Conservation (phyloP, 1,284 basidiomycete genomes). For the Volvariella surrecta region DNA sequence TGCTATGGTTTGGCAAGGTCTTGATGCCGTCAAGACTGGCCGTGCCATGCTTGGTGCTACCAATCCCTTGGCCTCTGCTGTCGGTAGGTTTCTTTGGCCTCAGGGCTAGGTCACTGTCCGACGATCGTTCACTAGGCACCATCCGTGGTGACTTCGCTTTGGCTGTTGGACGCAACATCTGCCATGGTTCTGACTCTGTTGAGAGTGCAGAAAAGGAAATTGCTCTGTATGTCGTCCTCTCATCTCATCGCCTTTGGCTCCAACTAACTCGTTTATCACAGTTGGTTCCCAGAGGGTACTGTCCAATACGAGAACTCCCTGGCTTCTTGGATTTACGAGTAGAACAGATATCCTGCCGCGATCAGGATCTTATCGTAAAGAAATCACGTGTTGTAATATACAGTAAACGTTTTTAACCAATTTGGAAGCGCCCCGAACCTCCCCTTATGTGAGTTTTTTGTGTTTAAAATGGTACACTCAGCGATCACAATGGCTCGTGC, state of each 20-base stretch:
- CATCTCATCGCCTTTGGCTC: not conserved
- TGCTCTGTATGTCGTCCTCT: conserved; percentile 52
- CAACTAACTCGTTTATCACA: conserved; percentile 21
- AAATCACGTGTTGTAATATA: conserved; percentile 1
- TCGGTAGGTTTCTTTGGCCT: too few species aligned
- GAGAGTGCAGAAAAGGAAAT: conserved; percentile 92
- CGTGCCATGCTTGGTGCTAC: conserved; percentile 95
- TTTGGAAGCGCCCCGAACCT: too few species aligned
- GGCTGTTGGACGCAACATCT: conserved; percentile 89
- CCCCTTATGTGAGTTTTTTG: too few species aligned
- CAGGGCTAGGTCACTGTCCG: too few species aligned
- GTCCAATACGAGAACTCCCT: conserved; percentile 67
- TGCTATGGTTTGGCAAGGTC: conserved; percentile 95
- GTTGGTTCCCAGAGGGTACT: conserved; percentile 83
- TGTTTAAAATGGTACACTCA: too few species aligned
- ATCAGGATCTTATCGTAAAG: not conserved
- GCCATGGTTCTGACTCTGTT: conserved; percentile 91
- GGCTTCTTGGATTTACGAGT: conserved; percentile 82
- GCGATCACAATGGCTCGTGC: too few species aligned
- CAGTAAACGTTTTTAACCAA: too few species aligned
- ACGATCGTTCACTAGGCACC: conserved; percentile 41
- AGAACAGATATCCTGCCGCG: not conserved
- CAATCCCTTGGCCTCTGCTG: conserved; percentile 87
- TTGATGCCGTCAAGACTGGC: conserved; percentile 95
- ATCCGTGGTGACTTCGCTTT: conserved; percentile 93